Evolutionary conservation across 1,139 yeast genomes (phyloP), one percentile per base, ranked within the genome.

Genomic region (Yamadazyma trypodendri): DNA sequence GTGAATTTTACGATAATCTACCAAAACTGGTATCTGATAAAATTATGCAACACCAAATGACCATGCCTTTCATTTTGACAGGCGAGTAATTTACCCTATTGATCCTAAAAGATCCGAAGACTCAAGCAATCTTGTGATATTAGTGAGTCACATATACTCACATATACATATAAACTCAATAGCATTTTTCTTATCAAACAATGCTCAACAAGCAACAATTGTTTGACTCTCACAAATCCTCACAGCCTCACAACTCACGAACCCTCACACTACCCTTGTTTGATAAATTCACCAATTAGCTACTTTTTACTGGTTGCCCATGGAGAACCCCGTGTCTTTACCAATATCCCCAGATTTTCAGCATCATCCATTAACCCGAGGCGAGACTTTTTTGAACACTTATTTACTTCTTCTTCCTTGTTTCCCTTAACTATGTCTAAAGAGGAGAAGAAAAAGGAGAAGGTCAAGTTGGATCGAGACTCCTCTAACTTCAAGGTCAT

Each of bases 401-500:
- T 27, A 9, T 15, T 27, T 27, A 27, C 29, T 21, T 21, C 13
- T 17, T 18, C 23, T 18, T 17, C 18, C 8, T 20, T 27, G 14
- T 12, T 8, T 13, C 14, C 6, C 10, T 17, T 11, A 10, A 17
- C 4, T 15, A 28, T 28, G 31, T 28, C 31, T 10, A 28, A 28
- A 18, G 31, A 28, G 9, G 16, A 18, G 31, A 28, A 23, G 29
- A 42, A 42, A 15, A 42, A 44, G 32, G 32, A 40, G 8, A 37
- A 41, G 30, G 35, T 25, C 24, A 46, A 43, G 28, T 37, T 42
- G 18, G 59, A 55, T 15, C 48, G 49, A 28, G 48, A 46, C n/a
- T 42, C 47, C 8, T 42, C 60, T 3, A 68, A 65, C 48, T 56
- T 62, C 45, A 69, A 68, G 45, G 54, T 70, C 35, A 71, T 71